Percentiles rank a stretch among this genome's conserved stretches.
Conservation (phyloP, 2,329 filamentous ascomycete genomes). For the Aspergillus amoenus region DNA sequence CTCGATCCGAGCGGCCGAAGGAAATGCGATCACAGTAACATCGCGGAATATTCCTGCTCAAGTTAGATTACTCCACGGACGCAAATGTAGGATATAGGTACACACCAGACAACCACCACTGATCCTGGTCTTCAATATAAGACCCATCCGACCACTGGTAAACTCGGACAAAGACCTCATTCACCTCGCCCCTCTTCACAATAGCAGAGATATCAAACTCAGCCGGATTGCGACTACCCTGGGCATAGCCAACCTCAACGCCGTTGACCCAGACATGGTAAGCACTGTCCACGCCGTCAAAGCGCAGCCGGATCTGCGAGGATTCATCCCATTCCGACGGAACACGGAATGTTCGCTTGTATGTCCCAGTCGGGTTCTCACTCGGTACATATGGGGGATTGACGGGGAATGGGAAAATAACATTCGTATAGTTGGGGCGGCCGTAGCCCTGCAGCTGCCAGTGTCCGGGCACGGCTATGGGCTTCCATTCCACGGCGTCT, state of each 20-base stretch:
- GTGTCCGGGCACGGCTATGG: slow-evolving; percentile 63
- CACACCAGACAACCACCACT: slow-evolving; percentile 63
- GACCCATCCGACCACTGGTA: slow-evolving; percentile 70
- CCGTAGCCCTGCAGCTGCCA: slow-evolving; percentile 72
- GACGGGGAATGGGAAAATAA: slow-evolving; percentile 65
- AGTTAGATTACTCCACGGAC: slow-evolving; percentile 42
- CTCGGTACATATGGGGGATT: slow-evolving; percentile 62
- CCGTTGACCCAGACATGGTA: slow-evolving; percentile 71
- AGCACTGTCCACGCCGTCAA: slow-evolving; percentile 71
- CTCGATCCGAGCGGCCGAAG: slow-evolving; percentile 52
- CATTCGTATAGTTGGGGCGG: slow-evolving; percentile 68
- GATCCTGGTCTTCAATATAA: slow-evolving; percentile 69
- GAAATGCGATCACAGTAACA: slow-evolving; percentile 62
- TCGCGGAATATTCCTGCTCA: slow-evolving; percentile 66
- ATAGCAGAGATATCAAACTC: slow-evolving; percentile 66
- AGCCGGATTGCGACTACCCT: slow-evolving; percentile 66
- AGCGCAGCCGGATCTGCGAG: slow-evolving; percentile 63
- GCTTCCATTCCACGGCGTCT: not conserved
- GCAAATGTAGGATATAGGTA: not conserved
- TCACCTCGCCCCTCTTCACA: slow-evolving; percentile 51
- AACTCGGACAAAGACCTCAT: slow-evolving; percentile 59
- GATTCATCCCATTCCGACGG: slow-evolving; percentile 49
- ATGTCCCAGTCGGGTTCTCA: slow-evolving; percentile 66
- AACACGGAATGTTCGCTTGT: slow-evolving; percentile 56
- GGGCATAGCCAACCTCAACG: slow-evolving; percentile 63